Evolutionary conservation across 2,329 filamentous ascomycete genomes (phyloP), one percentile per base, ranked within the genome.

Genomic region (Xylaria sp.): DNA sequence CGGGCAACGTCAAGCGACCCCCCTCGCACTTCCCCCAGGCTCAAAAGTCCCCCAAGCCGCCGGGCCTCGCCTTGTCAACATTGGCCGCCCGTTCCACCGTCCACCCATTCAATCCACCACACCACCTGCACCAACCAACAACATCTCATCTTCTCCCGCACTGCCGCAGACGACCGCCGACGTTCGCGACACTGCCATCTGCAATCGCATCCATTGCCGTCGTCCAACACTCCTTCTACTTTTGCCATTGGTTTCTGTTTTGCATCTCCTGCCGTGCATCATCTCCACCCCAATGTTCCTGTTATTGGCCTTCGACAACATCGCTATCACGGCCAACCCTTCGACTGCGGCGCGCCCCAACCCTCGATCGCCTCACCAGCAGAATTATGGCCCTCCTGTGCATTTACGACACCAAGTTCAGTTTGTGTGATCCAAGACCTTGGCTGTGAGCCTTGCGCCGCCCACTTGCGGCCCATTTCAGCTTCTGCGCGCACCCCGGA

Each of bases 331-430:
- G 65, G 70, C 72, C 70, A 71, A 72, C 70, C 53, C 60, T 50
- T 72, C 63, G 55, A 71, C 65, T 58, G 66, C 70, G 64, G 74
- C 71, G 70, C 72, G 60, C 70, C 59, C 65, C 56, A 70, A 65
- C 68, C 67, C 58, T 62, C 50, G 70, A 64, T 63, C 70, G 50
- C 70, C 69, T 61, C 63, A 66, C 69, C 63, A 68, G 67, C 73
- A 74, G 64, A 75, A 73, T 68, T 78, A 78, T 78, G 77, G 77
- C 73, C 75, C 71, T 75, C 77, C 71, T 67, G 69, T 73, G 67
- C 68, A 69, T 71, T 65, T 64, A 63, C 70, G 69, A 57, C 63
- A 45, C 68, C 72, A 72, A 58, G 69, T 70, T 72, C 73, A 76
- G 68, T 77, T 74, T 71, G 75, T 77, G 77, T 78, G 76, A 78